Evolutionary conservation across 73 alveolate species (phyloP), one percentile per base, ranked within the genome.

Genomic region (Stentor coeruleus): DNA sequence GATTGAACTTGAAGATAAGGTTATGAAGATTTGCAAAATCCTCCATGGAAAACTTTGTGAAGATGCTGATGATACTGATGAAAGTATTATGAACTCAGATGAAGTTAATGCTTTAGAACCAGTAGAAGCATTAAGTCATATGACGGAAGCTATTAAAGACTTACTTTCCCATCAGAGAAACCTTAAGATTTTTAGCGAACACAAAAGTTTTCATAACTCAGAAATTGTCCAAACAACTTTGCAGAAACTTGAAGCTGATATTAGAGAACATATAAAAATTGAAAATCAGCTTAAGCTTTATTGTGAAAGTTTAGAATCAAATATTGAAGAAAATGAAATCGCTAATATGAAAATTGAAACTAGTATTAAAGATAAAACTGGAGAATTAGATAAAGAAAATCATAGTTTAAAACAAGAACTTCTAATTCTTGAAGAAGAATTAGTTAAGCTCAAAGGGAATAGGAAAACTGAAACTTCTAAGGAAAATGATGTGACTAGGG

Each of bases 131-230:
- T 11, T 66, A 40, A 31, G n/a, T 20, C 79, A 66, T 33, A 31
- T 66, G 37, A 66, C 79, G 33, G 79, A 66, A 66, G 79, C 79
- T 28, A 66, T 66, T 1, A 66, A 66, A 66, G 79, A 66, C n/a
- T 66, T 66, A 31, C 37, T 66, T 20, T 20, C 37, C 3, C 79
- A 20, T 40, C 20, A 66, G 79, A 20, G 79, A 31, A 66, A 31
- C 37, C 14, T 66, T 28, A 66, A 66, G 33, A 66, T 31, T 33
- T 66, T 66, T 40, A 66, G 37, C n/a, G 42, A 66, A 31, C 11
- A 26, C 37, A 31, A 66, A 66, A 26, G 15, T 33, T 66, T 66
- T 33, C 40, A 66, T 11, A 66, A 20, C 11, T 20, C 79, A 14
- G 37, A 66, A 2, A 33, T 11, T 1, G n/a, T 20, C 2, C 79